Base-by-base conservation (phyloP, 371 early-diverging fungal species). In the Blakeslea trispora region DNA sequence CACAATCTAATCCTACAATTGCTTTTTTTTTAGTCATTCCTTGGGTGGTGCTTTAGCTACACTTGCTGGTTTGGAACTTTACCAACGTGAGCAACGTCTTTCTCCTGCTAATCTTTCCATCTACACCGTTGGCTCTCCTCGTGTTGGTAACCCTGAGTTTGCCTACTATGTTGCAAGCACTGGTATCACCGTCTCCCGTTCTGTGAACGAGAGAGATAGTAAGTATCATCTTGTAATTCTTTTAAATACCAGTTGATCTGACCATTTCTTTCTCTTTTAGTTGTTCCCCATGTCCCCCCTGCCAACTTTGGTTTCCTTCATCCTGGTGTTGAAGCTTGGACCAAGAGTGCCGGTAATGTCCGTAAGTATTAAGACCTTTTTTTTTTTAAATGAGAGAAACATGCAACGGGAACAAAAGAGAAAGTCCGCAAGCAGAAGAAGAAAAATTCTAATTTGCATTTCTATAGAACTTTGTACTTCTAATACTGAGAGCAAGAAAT, bases 211-310 rank as follows among this genome's bases (percentile, higher is more conserved):
- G 31, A 63, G 61, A 35, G 84, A 84, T 57, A 49, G 57, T 49
- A 48, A 51, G 39, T 50, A n/a, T 44, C 18, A n/a, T n/a, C n/a
- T n/a, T n/a, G n/a, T n/a, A n/a, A n/a, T n/a, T n/a, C n/a, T n/a
- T n/a, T n/a, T n/a, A n/a, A n/a, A n/a, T n/a, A 7, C 0, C 14
- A 2, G 3, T 9, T 11, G 5, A n/a, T n/a, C 0, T 22, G 31
- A 34, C 22, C n/a, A 4, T 28, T 9, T 22, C 18, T 44, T 39
- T 14, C 10, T 17, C 21, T 10, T 13, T 22, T 46, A 59, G 59
- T 79, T 45, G 80, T 82, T n/a, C 77, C 81, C 42, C 82, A 82
- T 52, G 48, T 82, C 15, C 81, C 83, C 14, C 81, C 81, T 52
- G 58, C 64, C 49, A 34, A 62, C 49, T 69, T 77, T 13, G 72